phyloP scores from a whole-genome alignment of 192 early-diverging fungal genomes.

The Dimargaris verticillata region DNA sequence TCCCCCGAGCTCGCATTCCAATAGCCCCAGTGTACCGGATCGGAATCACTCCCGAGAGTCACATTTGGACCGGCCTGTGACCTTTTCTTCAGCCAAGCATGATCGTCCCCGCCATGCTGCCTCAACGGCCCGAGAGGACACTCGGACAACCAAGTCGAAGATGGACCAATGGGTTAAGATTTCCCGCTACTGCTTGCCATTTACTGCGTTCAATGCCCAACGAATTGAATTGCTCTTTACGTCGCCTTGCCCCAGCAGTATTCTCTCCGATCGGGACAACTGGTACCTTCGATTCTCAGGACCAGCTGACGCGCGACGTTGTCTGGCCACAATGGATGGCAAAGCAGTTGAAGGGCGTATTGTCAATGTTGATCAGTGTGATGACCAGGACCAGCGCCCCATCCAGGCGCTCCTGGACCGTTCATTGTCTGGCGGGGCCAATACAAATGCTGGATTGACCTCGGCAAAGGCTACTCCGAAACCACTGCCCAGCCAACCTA shows the following conservation, averaged over 20 bases:
- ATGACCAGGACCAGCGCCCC: slow-evolving; percentile 11
- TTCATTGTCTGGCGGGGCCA: background rate
- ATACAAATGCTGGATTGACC: background rate
- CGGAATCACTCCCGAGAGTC: background rate
- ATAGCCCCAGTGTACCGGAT: background rate
- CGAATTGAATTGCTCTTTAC: slow-evolving; percentile 20
- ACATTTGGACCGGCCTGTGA: background rate
- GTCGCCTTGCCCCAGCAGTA: slow-evolving; percentile 19
- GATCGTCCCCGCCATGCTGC: background rate
- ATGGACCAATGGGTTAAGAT: slow-evolving; percentile 18
- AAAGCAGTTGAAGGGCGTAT: slow-evolving; percentile 18
- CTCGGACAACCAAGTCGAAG: background rate
- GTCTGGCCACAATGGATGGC: slow-evolving; percentile 24
- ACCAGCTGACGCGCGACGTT: slow-evolving; percentile 26
- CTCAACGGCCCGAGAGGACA: background rate
- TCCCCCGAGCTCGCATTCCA: background rate
- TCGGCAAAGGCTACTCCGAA: background rate
- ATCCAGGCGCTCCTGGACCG: slow-evolving; percentile 16
- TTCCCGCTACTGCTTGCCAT: slow-evolving; percentile 26
- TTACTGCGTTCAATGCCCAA: slow-evolving; percentile 19
- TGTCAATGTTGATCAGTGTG: slow-evolving; percentile 28
- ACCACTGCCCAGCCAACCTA: background rate
- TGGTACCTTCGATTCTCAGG: slow-evolving; percentile 28
- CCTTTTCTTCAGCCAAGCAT: background rate
- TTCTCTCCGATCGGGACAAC: slow-evolving; percentile 19